Conservation (phyloP, 257 asterid species). For the Salvia hispanica region DNA sequence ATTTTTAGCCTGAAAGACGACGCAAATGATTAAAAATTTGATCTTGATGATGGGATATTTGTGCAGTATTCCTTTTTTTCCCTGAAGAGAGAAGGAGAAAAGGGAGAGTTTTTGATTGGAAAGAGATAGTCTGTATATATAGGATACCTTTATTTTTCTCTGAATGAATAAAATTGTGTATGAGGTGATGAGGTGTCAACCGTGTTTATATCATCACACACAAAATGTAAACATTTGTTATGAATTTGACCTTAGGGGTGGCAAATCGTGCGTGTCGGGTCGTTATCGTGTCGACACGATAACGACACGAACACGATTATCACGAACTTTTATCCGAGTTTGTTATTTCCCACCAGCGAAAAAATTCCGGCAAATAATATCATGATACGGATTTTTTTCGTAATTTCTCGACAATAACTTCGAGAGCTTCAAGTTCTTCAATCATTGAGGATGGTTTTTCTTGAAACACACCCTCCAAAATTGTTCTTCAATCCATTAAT, state of each 20-base stretch:
- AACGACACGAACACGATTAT: too few species aligned
- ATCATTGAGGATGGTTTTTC: too few species aligned
- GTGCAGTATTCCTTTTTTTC: constrained; percentile 16
- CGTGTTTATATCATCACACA: neutral
- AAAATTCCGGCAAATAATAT: too few species aligned
- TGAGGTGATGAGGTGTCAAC: constrained; percentile 54
- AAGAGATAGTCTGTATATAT: constrained; percentile 41
- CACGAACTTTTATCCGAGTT: too few species aligned
- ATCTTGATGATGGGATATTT: constrained; percentile 38
- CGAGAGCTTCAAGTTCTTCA: too few species aligned
- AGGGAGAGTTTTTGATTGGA: constrained; percentile 29
- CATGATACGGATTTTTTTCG: too few species aligned
- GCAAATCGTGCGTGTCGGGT: too few species aligned
- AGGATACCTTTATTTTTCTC: constrained; percentile 49
- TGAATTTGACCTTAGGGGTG: neutral
- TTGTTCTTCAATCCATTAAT: too few species aligned
- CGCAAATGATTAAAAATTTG: constrained; percentile 28
- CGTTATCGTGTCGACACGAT: too few species aligned
- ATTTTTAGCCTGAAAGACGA: neutral
- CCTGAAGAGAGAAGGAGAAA: neutral
- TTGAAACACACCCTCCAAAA: too few species aligned
- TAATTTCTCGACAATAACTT: too few species aligned
- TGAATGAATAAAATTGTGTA: constrained; percentile 41
- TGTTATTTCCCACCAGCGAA: too few species aligned
- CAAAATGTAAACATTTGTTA: constrained; percentile 17